These are phyloP conservation scores for Glycine tomentella DNA, from an alignment of 306 rosid species.

Conservation along the genomic window DNA sequence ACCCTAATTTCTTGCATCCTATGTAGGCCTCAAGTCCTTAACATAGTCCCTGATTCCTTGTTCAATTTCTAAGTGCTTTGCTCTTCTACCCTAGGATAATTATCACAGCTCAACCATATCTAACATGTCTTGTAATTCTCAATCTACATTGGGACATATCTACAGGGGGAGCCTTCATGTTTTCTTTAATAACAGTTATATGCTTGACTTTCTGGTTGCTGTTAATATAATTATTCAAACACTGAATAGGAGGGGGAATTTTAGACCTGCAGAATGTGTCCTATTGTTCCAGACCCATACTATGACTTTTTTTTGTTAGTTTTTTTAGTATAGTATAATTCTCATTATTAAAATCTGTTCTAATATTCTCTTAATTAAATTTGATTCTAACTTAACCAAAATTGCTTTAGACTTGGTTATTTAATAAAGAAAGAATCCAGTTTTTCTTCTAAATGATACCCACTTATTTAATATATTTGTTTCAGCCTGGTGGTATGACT, in stretches of 20 bases:
- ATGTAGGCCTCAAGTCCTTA: neutral
- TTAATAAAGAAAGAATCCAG: neutral
- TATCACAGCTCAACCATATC: neutral
- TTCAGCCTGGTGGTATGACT: constrained; percentile 87
- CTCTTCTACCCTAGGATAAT: neutral
- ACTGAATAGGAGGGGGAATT: neutral
- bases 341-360: neutral
- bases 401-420: neutral
- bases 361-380: neutral
- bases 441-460: neutral
- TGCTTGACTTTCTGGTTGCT: neutral
- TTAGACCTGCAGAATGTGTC: neutral
- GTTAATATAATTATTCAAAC: neutral
- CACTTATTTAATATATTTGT: constrained; percentile 13
- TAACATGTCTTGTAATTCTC: neutral
- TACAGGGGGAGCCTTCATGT: neutral
- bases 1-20: neutral
- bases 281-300: neutral
- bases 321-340: neutral
- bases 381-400: neutral
- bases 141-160: neutral
- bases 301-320: neutral
- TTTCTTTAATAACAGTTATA: neutral
- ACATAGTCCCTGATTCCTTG: neutral
- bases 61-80: neutral